A percentile compares a stretch with the other conserved stretches of the same genome.
phyloP scores from a whole-genome alignment of 148 eudicot genomes.

The Arbutus unedo region DNA sequence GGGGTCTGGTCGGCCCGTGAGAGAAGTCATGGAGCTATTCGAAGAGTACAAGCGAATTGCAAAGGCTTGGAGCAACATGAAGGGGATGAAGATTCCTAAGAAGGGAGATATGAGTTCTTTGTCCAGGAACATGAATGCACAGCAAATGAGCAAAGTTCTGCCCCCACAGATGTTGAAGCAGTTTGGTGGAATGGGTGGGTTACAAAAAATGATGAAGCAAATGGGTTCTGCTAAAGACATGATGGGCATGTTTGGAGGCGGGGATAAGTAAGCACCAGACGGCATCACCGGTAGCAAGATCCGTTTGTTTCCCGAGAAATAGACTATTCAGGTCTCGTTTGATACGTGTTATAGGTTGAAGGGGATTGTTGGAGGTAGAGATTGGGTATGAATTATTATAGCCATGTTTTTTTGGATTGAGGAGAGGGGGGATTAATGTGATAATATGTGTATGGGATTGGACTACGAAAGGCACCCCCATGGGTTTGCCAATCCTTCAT shows the following conservation, averaged over 20 bases:
- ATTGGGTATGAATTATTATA: too few relatives aligned
- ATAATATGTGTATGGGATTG: too few relatives aligned
- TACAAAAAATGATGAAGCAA: slow-evolving; percentile 87
- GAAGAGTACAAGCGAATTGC: slow-evolving; percentile 93
- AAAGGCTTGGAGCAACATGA: slow-evolving; percentile 96
- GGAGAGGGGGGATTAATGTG: too few relatives aligned
- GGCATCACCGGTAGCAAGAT: neutral
- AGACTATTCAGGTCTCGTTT: neutral
- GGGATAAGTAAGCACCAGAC: slow-evolving; percentile 36
- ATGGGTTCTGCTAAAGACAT: slow-evolving; percentile 81
- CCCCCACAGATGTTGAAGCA: slow-evolving; percentile 92
- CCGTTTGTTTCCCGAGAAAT: neutral
- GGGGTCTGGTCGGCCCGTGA: slow-evolving; percentile 72
- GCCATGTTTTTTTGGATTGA: too few relatives aligned
- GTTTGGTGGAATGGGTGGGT: slow-evolving; percentile 89
- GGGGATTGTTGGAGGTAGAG: too few relatives aligned
- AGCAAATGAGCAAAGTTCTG: slow-evolving; percentile 82
- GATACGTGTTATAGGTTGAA: too few relatives aligned
- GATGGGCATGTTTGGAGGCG: slow-evolving; percentile 98
- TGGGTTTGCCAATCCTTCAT: too few relatives aligned
- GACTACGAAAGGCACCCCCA: too few relatives aligned
- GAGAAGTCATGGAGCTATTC: slow-evolving; percentile 82
- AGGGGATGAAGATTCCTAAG: slow-evolving; percentile 91
- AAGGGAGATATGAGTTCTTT: slow-evolving; percentile 94
- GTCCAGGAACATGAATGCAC: slow-evolving; percentile 84